Conservation (phyloP, 352 stramenopile species). For the Pythium chondricola region DNA sequence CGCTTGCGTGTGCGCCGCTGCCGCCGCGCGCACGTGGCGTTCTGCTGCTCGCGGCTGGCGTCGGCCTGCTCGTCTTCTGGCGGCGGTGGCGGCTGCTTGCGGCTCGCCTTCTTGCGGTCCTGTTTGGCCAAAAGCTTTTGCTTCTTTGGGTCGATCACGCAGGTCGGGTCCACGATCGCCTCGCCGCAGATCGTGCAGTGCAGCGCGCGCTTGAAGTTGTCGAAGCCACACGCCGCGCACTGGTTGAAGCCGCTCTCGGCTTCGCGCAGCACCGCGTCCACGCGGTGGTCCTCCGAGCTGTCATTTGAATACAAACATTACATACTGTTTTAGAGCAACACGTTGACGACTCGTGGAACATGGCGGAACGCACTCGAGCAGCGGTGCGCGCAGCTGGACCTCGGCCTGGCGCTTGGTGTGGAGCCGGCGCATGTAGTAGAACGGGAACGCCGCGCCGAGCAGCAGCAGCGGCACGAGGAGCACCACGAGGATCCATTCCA, state of each 20-base stretch:
- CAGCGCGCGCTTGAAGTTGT: constrained; percentile 24
- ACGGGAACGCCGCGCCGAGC: constrained; percentile 9
- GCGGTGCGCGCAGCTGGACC: constrained; percentile 4
- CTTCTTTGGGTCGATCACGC: constrained; percentile 9
- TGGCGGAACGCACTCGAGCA: constrained; percentile 7
- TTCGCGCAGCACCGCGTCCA: constrained; percentile 16
- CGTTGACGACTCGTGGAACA: background rate
- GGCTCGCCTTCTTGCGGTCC: constrained; percentile 8
- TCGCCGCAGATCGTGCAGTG: constrained; percentile 22
- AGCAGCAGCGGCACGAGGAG: constrained; percentile 7
- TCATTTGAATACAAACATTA: too few relatives aligned
- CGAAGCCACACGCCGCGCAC: constrained; percentile 18
- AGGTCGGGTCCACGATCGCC: constrained; percentile 13
- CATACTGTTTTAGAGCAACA: too few relatives aligned
- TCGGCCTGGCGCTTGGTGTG: constrained; percentile 11
- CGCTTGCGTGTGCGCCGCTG: constrained; percentile 20
- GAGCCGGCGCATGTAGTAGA: constrained; percentile 12
- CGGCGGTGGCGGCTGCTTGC: constrained; percentile 7
- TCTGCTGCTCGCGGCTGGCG: constrained; percentile 8
- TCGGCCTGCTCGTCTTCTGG: constrained; percentile 11
- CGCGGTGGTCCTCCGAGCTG: constrained; percentile 16
- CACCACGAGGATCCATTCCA: constrained; percentile 16
- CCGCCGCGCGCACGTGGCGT: constrained; percentile 5
- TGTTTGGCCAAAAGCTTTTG: constrained; percentile 17
- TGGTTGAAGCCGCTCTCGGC: constrained; percentile 20